Conservation (phyloP, 1,139 yeast genomes). For the Oligophagozyma castellii region DNA sequence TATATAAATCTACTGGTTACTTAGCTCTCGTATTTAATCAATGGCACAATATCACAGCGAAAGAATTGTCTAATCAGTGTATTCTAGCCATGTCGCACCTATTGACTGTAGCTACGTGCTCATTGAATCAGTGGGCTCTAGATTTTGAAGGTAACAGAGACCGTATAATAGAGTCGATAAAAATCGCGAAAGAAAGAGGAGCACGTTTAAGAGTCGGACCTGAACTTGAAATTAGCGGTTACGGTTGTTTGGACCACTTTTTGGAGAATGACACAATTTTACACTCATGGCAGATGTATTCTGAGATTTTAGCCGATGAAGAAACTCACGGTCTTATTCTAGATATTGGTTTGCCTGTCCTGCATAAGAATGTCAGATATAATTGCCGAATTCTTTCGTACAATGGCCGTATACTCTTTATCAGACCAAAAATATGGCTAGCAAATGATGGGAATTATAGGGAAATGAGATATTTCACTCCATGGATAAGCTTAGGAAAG, state of each 20-base stretch:
- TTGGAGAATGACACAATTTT: slow-evolving; percentile 77
- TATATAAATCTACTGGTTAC: too few relatives aligned
- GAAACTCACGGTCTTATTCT: slow-evolving; percentile 64
- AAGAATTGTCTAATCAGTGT: too few relatives aligned
- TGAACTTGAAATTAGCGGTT: slow-evolving; percentile 86
- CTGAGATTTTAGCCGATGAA: slow-evolving; percentile 50
- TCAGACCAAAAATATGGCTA: slow-evolving; percentile 81
- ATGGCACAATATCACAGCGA: too few relatives aligned
- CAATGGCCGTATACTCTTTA: slow-evolving; percentile 65
- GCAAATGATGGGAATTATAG: slow-evolving; percentile 97
- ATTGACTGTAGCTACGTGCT: slow-evolving; percentile 46
- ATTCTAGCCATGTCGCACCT: slow-evolving; percentile 36
- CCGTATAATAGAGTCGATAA: slow-evolving; percentile 70
- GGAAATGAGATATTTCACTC: slow-evolving; percentile 93
- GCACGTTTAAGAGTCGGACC: slow-evolving; percentile 92
- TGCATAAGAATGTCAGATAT: slow-evolving; percentile 77
- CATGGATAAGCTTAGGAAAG: slow-evolving; percentile 73
- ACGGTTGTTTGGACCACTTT: slow-evolving; percentile 93
- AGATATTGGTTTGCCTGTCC: slow-evolving; percentile 90
- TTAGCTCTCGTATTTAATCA: too few relatives aligned
- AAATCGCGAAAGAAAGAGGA: slow-evolving; percentile 56
- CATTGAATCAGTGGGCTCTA: slow-evolving; percentile 95
- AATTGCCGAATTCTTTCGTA: slow-evolving; percentile 79
- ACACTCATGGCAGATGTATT: slow-evolving; percentile 92
- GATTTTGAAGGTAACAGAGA: slow-evolving; percentile 96